A percentile compares a stretch with the other conserved stretches of the same genome.
Evolutionary conservation across 1,139 yeast genomes (phyloP).

Genomic region (Nadsonia commutata): DNA sequence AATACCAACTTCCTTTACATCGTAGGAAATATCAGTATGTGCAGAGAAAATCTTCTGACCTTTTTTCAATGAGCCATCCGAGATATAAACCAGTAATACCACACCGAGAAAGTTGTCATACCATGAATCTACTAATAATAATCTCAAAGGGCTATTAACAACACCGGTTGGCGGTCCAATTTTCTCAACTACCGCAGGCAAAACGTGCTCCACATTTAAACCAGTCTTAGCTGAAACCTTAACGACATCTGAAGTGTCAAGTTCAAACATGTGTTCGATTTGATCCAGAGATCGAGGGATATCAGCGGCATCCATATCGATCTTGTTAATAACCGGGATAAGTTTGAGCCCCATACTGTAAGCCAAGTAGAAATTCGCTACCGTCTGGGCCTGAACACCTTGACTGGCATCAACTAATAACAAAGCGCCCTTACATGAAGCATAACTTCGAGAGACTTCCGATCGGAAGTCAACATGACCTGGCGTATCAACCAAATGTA

Average conservation of each 20-base stretch:
- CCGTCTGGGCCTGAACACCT: conserved; percentile 96
- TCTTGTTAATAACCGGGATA: conserved; percentile 82
- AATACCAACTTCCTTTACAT: conserved; percentile 83
- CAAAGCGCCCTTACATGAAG: conserved; percentile 92
- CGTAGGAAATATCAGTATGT: conserved; percentile 62
- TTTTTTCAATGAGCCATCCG: conserved; percentile 61
- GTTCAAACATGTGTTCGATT: conserved; percentile 69
- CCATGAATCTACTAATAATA: conserved; percentile 90
- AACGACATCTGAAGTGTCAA: conserved; percentile 59
- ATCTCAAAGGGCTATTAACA: conserved; percentile 43
- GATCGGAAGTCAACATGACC: conserved; percentile 96
- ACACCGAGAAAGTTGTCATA: conserved; percentile 89
- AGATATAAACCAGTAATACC: conserved; percentile 71
- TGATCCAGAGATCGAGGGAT: conserved; percentile 70
- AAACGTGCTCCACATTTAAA: conserved; percentile 51
- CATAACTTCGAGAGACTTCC: conserved; percentile 86
- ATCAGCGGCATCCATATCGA: conserved; percentile 82
- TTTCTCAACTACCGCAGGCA: conserved; percentile 66
- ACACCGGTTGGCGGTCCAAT: conserved; percentile 64
- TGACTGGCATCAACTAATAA: conserved; percentile 87
- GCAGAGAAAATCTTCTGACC: conserved; percentile 70
- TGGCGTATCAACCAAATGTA: conserved; percentile 92
- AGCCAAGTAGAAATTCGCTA: conserved; percentile 86
- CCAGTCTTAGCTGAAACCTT: conserved; percentile 93
- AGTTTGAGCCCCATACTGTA: conserved; percentile 69